These are phyloP conservation scores for Gloeophyllum trabeum DNA, from an alignment of 768 basidiomycete genomes.

Conservation along the genomic window DNA sequence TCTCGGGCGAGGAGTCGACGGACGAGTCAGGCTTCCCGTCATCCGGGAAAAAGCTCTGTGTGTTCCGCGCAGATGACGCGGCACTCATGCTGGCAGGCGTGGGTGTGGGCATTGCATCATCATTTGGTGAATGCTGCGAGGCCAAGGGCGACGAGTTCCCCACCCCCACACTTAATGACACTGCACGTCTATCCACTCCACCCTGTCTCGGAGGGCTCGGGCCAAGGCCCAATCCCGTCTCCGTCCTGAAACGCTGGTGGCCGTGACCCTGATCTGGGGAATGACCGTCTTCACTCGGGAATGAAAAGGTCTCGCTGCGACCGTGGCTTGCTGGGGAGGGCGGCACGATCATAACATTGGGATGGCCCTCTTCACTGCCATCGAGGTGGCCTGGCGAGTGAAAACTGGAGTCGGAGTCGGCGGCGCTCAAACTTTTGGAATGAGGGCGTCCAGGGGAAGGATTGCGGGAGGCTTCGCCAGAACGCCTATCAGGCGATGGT, in stretches of 20 bases:
- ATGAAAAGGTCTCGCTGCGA: not conserved
- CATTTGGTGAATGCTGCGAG: too few species aligned
- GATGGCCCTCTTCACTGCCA: conserved; percentile 11
- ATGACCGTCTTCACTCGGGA: conserved; percentile 5
- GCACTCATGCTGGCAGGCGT: not conserved
- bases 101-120: not conserved
- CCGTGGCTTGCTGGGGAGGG: conserved; percentile 28
- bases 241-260: not conserved
- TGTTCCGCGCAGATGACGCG: too few species aligned
- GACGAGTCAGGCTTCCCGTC: too few species aligned
- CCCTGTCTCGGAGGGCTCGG: too few species aligned
- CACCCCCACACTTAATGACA: too few species aligned
- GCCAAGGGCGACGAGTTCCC: too few species aligned
- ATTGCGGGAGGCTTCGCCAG: conserved; percentile 11
- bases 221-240: too few species aligned
- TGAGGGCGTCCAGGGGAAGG: conserved; percentile 19
- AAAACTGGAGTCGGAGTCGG: not conserved
- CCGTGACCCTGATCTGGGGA: conserved; percentile 9
- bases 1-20: too few species aligned
- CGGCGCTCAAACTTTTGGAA: not conserved
- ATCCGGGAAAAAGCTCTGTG: too few species aligned
- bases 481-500: conserved; percentile 14
- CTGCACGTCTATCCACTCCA: too few species aligned
- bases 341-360: conserved; percentile 33
- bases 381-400: not conserved